These are phyloP conservation scores for Macrocystidia cucumis DNA, from an alignment of 1,284 basidiomycete species.

Conservation along the genomic window DNA sequence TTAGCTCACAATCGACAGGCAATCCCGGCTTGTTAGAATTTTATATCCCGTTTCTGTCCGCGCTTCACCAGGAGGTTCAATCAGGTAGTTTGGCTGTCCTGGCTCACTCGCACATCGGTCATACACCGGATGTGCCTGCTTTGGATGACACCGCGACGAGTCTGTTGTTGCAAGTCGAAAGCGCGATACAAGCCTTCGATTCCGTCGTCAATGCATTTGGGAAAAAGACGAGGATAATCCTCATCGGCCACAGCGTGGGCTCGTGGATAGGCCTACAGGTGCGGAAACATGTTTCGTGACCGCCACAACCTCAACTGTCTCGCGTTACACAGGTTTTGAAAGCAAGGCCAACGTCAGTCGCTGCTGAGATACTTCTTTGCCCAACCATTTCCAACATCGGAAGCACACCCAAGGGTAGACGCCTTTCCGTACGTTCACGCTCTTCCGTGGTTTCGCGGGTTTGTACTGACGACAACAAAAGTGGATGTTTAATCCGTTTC, in stretches of 20 bases:
- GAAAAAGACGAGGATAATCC: conserved; percentile 27
- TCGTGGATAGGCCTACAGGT: conserved; percentile 55
- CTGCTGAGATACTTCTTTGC: conserved; percentile 43
- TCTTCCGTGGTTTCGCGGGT: not conserved
- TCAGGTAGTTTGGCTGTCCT: conserved; percentile 36
- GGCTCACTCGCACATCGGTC: conserved; percentile 45
- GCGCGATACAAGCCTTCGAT: conserved; percentile 41
- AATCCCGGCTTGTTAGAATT: conserved; percentile 57
- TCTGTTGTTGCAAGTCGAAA: conserved; percentile 39
- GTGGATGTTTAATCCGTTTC: conserved; percentile 43
- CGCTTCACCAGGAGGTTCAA: conserved; percentile 28
- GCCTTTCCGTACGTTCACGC: conserved; percentile 31
- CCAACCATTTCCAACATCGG: conserved; percentile 50
- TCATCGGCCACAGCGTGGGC: conserved; percentile 56
- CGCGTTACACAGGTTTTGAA: conserved; percentile 34
- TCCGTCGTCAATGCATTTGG: conserved; percentile 26
- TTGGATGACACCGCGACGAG: conserved; percentile 9
- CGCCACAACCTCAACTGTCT: not conserved
- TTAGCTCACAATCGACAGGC: conserved; percentile 25
- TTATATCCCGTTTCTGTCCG: conserved; percentile 47
- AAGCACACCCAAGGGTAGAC: conserved; percentile 46
- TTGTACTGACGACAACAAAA: conserved; percentile 14
- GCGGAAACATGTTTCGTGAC: conserved; percentile 10
- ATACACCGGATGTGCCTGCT: conserved; percentile 29
- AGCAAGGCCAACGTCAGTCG: conserved; percentile 26